Percentiles rank a stretch among this genome's conserved stretches.
Conservation (phyloP, 306 rosid genomes). For the Cucumis cinereus region DNA sequence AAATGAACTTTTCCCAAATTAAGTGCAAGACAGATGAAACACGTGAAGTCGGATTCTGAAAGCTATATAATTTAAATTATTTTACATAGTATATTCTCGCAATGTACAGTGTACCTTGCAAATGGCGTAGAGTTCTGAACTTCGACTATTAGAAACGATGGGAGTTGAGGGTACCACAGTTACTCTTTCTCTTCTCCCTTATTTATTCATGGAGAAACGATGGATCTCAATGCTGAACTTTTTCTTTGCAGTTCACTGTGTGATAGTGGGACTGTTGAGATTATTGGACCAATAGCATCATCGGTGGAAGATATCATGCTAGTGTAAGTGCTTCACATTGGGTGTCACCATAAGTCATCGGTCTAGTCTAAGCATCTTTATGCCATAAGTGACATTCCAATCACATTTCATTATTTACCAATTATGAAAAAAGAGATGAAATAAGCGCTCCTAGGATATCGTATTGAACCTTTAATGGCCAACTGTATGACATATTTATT, state of each 20-base stretch:
- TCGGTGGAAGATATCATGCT: slow-evolving; percentile 83
- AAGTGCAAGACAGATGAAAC: not conserved
- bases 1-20: not conserved
- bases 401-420: not conserved
- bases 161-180: not conserved
- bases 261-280: slow-evolving; percentile 80
- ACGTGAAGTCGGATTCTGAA: not conserved
- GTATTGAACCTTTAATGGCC: not conserved
- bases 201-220: not conserved
- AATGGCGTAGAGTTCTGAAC: not conserved
- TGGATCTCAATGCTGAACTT: not conserved
- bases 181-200: not conserved
- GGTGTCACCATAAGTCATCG: not conserved
- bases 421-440: not conserved
- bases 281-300: slow-evolving; percentile 92
- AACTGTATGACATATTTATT: not conserved
- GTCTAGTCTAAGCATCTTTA: not conserved
- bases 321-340: slow-evolving; percentile 45
- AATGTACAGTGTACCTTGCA: not conserved
- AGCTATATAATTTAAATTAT: not conserved
- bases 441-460: not conserved
- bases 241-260: slow-evolving; percentile 56
- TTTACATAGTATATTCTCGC: not conserved
- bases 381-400: not conserved
- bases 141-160: not conserved